These are phyloP conservation scores for Aspergillus cejpii DNA, from an alignment of 2,329 filamentous ascomycete species.

Conservation along the genomic window DNA sequence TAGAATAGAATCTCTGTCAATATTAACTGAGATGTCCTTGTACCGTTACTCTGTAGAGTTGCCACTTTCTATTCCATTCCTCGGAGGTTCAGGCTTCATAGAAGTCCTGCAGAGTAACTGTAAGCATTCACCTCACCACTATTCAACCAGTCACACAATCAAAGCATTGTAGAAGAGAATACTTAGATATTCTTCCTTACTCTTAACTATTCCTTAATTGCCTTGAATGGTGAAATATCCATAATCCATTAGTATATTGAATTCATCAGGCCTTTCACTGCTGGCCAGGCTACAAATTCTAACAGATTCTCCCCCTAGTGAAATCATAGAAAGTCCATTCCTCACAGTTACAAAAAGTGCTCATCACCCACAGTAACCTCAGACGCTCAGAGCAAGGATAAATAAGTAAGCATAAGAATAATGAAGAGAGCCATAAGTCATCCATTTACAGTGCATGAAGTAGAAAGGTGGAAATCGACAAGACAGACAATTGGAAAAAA, in stretches of 20 bases:
- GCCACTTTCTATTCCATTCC: too few species aligned
- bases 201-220: background rate
- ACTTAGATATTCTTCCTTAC: too few species aligned
- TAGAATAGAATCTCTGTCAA: too few species aligned
- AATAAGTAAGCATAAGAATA: background rate
- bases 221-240: background rate
- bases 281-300: too few species aligned
- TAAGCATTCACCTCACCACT: too few species aligned
- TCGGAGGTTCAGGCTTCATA: too few species aligned
- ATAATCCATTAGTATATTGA: background rate
- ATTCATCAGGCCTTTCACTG: background rate
- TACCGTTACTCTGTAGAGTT: too few species aligned
- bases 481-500: conserved; percentile 4
- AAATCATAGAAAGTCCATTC: too few species aligned
- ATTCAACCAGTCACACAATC: too few species aligned
- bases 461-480: background rate
- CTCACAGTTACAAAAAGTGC: background rate
- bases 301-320: too few species aligned
- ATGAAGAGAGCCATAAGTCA: background rate
- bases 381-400: background rate
- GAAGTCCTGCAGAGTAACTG: too few species aligned
- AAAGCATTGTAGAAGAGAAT: conserved; percentile 4
- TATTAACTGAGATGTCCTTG: too few species aligned
- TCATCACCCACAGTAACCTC: background rate
- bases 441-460: conserved; percentile 4